Conservation (phyloP, 371 early-diverging fungal genomes). For the Nematocida sp. region DNA sequence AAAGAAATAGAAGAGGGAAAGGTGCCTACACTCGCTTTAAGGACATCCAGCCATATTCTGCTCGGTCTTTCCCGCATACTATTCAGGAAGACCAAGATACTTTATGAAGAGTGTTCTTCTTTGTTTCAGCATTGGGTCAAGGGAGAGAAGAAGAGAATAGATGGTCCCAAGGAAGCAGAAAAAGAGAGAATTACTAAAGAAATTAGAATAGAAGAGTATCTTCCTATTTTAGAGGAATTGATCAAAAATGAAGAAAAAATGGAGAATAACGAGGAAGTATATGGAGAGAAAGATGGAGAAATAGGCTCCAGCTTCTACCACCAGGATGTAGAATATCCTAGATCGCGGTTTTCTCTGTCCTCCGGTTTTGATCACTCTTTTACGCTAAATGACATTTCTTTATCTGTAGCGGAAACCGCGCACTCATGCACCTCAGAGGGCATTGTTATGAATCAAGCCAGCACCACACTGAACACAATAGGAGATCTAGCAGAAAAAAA, state of each 20-base stretch:
- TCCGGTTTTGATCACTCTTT: too few relatives aligned
- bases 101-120: slow-evolving; percentile 91
- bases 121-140: slow-evolving; percentile 1
- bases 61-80: slow-evolving; percentile 88
- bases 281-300: too few relatives aligned
- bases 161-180: background rate
- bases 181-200: background rate
- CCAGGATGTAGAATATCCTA: too few relatives aligned
- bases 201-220: background rate
- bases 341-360: too few relatives aligned
- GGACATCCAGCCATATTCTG: slow-evolving; percentile 86
- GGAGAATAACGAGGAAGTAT: too few relatives aligned
- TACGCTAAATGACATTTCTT: slow-evolving; percentile 20
- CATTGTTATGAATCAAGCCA: background rate
- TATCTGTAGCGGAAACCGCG: background rate
- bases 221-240: background rate
- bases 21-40: slow-evolving; percentile 77
- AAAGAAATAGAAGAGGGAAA: slow-evolving; percentile 76
- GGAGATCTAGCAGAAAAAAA: too few relatives aligned
- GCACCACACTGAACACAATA: too few relatives aligned
- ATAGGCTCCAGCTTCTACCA: too few relatives aligned
- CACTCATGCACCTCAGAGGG: background rate
- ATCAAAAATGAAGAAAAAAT: too few relatives aligned
- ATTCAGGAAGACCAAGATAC: slow-evolving; percentile 84
- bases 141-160: background rate